Percentiles rank a stretch among this genome's conserved stretches.
phyloP scores from a whole-genome alignment of 768 basidiomycete genomes.

The Bullera alba region DNA sequence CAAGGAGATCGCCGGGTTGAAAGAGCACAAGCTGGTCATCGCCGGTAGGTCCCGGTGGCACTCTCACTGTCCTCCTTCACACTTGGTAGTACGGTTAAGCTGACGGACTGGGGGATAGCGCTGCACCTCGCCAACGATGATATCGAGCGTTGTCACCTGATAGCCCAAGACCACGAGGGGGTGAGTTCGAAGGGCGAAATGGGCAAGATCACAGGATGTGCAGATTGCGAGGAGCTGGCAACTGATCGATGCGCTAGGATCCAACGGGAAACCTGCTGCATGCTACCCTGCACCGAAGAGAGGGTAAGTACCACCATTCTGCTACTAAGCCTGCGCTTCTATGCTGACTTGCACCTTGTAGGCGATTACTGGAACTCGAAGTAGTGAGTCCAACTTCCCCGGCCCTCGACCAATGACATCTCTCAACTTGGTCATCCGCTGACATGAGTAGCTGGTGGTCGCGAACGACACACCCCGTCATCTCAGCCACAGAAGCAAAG shows the following conservation, averaged over 20 bases:
- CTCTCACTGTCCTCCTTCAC: background rate
- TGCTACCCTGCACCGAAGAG: conserved; percentile 39
- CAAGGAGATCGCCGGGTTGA: conserved; percentile 16
- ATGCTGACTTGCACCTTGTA: background rate
- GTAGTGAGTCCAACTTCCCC: conserved; percentile 22
- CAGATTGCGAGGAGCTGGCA: background rate
- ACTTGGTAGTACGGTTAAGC: background rate
- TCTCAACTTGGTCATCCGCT: background rate
- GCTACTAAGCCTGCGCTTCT: background rate
- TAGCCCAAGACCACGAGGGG: conserved; percentile 40
- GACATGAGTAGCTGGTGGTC: conserved; percentile 33
- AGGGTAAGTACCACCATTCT: conserved; percentile 23
- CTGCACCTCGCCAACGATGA: conserved; percentile 44
- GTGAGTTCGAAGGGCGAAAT: conserved; percentile 14
- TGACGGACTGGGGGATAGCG: conserved; percentile 13
- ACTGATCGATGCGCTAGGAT: conserved; percentile 15
- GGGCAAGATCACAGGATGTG: background rate
- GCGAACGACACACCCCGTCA: conserved; percentile 27
- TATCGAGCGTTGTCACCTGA: conserved; percentile 35
- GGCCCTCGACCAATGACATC: background rate
- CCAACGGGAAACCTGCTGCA: conserved; percentile 40
- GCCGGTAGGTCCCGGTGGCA: conserved; percentile 25
- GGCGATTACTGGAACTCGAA: conserved; percentile 45
- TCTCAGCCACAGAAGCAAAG: conserved; percentile 20
- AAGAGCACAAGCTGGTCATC: conserved; percentile 29